Base-by-base conservation (phyloP, 2,329 filamentous ascomycete genomes). In the Ophiostoma sp. region DNA sequence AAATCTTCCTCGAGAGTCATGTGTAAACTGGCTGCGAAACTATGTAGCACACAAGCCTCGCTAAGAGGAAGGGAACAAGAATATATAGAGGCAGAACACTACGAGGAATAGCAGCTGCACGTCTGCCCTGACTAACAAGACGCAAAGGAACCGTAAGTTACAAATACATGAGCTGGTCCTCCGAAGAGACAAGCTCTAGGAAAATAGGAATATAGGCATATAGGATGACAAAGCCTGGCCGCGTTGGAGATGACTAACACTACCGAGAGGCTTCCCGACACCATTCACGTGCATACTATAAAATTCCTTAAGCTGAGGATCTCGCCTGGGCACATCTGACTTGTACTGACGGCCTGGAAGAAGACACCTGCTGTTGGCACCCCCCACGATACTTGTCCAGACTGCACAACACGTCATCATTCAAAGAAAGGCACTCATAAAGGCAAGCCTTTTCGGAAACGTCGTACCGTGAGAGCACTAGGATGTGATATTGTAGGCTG, bases 191-290 rank as follows among this genome's bases (percentile, higher is more conserved):
- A 55, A 55, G 18, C 49, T 18, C 9, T 4, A 9, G 49, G 49
- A 55, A 4, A 27, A 11, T 27, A 55, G 49, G 18, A 55, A 36
- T 1, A 36, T 55, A 27, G 49, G 49, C 18, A 27, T 7, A 55
- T 49, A 55, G 49, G 49, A 55, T 27, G 49, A 55, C 7, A 55
- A 55, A 55, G 49, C 18, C 27, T 55, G 49, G 49, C 18, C 49
- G 11, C 7, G n/a, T 11, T 4, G 49, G 14, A 55, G 49, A 18
- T 8, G 49, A 27, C 27, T 27, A 27, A 27, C 27, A 27, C 27
- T 27, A 27, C 27, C 27, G 1, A 27, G 1, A 27, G 27, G 27
- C 27, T 27, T 27, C 27, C 27, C 27, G 27, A 27, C 27, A 27
- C 27, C 27, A 27, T 27, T 27, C 27, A 27, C 27, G 27, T 27